Conservation (phyloP, 2,329 filamentous ascomycete genomes). For the Pseudonectria buxi region DNA sequence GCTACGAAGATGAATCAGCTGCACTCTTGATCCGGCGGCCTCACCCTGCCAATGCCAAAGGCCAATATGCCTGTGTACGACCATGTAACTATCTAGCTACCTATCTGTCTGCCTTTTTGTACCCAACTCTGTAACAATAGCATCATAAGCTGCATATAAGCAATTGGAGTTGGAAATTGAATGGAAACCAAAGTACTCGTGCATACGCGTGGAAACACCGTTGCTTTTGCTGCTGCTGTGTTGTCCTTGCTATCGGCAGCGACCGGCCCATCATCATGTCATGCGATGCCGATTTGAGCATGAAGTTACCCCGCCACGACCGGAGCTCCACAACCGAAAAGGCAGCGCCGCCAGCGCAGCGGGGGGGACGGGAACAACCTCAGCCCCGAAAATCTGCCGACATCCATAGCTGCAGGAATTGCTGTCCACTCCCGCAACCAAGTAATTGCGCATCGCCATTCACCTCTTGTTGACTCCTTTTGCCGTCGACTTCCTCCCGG, state of each 20-base stretch:
- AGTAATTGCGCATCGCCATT: too few relatives aligned
- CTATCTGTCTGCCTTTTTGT: too few relatives aligned
- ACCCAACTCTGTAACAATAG: conserved; percentile 8
- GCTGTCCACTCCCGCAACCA: conserved; percentile 15
- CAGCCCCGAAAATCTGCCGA: conserved; percentile 25
- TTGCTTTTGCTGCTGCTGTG: too few relatives aligned
- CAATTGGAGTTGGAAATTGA: background rate
- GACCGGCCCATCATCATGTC: background rate
- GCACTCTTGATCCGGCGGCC: too few relatives aligned
- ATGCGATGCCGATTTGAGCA: background rate
- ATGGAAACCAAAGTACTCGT: background rate
- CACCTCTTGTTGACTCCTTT: too few relatives aligned
- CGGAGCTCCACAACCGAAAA: conserved; percentile 10
- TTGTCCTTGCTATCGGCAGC: background rate
- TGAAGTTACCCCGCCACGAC: conserved; percentile 12
- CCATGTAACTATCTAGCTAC: too few relatives aligned
- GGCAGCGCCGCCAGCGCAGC: too few relatives aligned
- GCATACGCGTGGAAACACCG: too few relatives aligned
- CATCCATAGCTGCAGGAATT: conserved; percentile 17
- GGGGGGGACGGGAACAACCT: conserved; percentile 3
- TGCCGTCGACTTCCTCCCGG: too few relatives aligned
- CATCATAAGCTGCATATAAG: conserved; percentile 1
- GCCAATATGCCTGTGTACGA: background rate
- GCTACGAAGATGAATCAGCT: conserved; percentile 3
- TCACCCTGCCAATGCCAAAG: too few relatives aligned